Evolutionary conservation across 129 eudicot genomes (phyloP).

Genomic region (Arctium lappa): DNA sequence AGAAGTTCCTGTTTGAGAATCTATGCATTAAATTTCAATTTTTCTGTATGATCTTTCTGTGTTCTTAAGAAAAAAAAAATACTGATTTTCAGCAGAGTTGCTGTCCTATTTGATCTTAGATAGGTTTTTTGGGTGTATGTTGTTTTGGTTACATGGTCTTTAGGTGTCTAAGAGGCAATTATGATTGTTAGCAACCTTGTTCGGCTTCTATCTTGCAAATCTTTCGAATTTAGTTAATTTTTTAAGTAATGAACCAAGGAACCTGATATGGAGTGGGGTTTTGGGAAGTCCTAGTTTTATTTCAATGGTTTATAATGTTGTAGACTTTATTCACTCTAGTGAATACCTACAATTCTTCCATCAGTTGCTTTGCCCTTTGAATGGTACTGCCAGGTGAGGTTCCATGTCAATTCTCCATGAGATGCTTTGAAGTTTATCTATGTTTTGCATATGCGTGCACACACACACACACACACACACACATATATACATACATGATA

Average conservation of each 20-base stretch:
- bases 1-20: not conserved
- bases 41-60: slow-evolving; percentile 7
- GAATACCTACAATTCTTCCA: not conserved
- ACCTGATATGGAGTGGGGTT: not conserved
- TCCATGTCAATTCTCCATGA: not conserved
- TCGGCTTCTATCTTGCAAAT: not conserved
- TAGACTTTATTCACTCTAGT: not conserved
- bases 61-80: not conserved
- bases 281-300: not conserved
- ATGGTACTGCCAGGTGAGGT: not conserved
- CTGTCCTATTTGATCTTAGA: not conserved
- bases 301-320: not conserved
- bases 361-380: not conserved
- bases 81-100: not conserved
- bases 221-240: not conserved
- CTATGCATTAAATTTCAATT: not conserved
- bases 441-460: not conserved
- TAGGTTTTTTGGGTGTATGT: not conserved
- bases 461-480: not conserved
- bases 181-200: not conserved
- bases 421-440: not conserved
- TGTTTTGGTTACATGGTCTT: not conserved
- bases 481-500: not conserved
- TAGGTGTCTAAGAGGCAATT: not conserved
- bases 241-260: not conserved